Percentiles rank a stretch among this genome's conserved stretches.
Evolutionary conservation across 148 eudicot genomes (phyloP).

Genomic region (Cornus florida): DNA sequence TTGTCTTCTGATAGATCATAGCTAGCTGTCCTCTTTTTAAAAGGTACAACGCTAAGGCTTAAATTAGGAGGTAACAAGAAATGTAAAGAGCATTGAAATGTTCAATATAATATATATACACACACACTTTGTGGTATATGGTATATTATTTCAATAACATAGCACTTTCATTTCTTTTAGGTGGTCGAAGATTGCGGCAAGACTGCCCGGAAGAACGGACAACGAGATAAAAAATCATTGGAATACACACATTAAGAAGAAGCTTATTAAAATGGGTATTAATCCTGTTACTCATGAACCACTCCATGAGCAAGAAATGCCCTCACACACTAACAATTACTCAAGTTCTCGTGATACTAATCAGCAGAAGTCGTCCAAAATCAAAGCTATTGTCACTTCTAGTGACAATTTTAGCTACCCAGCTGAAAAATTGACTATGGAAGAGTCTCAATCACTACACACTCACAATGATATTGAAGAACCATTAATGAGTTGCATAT

Average conservation of each 20-base stretch:
- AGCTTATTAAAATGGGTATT: not conserved
- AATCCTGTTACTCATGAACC: not conserved
- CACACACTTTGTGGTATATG: too few species aligned
- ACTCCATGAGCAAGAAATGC: not conserved
- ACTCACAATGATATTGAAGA: not conserved
- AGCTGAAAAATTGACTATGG: not conserved
- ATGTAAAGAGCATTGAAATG: too few species aligned
- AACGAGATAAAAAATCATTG: not conserved
- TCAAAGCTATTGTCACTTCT: not conserved
- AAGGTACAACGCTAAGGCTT: too few species aligned
- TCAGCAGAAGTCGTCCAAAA: not conserved
- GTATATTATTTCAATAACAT: too few species aligned
- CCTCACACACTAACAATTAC: not conserved
- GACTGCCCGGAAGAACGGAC: not conserved
- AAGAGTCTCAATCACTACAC: not conserved
- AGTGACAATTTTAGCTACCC: not conserved
- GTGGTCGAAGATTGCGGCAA: slow-evolving; percentile 1
- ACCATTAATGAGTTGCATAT: not conserved
- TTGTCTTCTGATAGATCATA: too few species aligned
- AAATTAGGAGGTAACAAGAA: too few species aligned
- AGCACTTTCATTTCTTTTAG: not conserved
- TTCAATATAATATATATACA: too few species aligned
- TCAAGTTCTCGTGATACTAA: not conserved
- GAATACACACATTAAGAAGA: slow-evolving; percentile 1
- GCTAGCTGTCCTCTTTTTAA: too few species aligned